Base-by-base conservation (phyloP, 345 rosid genomes). In the Schrenkiella parvula region DNA sequence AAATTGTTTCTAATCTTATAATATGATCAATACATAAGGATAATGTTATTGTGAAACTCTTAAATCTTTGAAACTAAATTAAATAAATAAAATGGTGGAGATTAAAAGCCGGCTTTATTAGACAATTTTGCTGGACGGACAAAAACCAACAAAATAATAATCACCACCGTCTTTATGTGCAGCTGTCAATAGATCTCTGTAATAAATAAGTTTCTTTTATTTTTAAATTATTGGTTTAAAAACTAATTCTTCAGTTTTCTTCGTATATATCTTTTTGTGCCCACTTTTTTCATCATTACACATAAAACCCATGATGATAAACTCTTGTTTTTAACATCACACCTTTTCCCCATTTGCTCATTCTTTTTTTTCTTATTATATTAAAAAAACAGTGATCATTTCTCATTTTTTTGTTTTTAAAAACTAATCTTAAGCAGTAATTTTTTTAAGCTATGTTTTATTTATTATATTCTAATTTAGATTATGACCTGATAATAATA, bases 41-140 rank as follows among this genome's bases (percentile, higher is more conserved):
- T 48, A n/a, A 37, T 9, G 21, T 50, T 19, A 11, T 8, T 42
- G 14, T 13, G 15, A 48, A 60, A 21, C 35, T 56, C 17, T 2
- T 10, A 55, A 8, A n/a, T n/a, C 1, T n/a, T 26, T 17, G 21
- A 48, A 53, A 53, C 1, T 39, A 29, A 28, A 64, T 13, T 8
- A 58, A 21, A 14, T 50, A 47, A 29, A 13, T 28, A 44, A 47
- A 44, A 68, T 66, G 87, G 23, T 78, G 84, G 68, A 71, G 84
- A 58, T 50, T 73, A 48, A 53, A 83, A 80, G 73, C 80, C 82
- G 76, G 82, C 80, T 70, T 70, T 57, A 68, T 78, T 86, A 80
- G 82, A 75, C 80, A 80, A 77, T 71, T 64, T 82, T 67, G 90
- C 74, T 74, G 84, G 82, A 86, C 81, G 83, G 82, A 78, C 81